These are phyloP conservation scores for Lasiosphaeria hispida DNA, from an alignment of 495 filamentous ascomycete species.

Conservation along the genomic window DNA sequence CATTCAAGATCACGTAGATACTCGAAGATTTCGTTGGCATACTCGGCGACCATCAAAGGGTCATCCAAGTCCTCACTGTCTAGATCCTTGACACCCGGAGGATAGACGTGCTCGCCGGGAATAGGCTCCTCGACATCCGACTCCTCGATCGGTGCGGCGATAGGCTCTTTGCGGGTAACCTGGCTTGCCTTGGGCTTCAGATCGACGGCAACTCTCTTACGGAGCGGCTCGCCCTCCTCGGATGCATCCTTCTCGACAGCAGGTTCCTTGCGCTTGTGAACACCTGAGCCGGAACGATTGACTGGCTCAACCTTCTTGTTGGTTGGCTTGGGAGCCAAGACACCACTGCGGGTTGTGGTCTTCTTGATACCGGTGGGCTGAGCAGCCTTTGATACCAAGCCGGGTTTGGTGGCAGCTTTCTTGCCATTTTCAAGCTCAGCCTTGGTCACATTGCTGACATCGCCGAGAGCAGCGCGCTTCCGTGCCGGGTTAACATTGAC, in stretches of 20 bases:
- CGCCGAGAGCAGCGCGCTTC: slow-evolving; percentile 77
- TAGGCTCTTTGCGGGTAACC: slow-evolving; percentile 38
- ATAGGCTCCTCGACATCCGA: slow-evolving; percentile 1
- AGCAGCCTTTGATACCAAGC: slow-evolving; percentile 74
- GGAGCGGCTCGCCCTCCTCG: slow-evolving; percentile 54
- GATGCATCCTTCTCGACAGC: slow-evolving; percentile 58
- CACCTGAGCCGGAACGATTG: slow-evolving; percentile 65
- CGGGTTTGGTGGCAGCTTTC: slow-evolving; percentile 63
- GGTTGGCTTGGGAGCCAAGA: slow-evolving; percentile 60
- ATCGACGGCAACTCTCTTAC: slow-evolving; percentile 44
- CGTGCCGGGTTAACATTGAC: slow-evolving; percentile 50
- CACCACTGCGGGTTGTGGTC: slow-evolving; percentile 56
- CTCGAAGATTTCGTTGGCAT: slow-evolving; percentile 96
- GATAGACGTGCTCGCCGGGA: slow-evolving; percentile 36
- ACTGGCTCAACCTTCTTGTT: slow-evolving; percentile 55
- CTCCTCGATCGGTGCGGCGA: slow-evolving; percentile 7
- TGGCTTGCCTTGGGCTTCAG: slow-evolving; percentile 24
- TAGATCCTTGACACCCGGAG: slow-evolving; percentile 60
- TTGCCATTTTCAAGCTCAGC: slow-evolving; percentile 65
- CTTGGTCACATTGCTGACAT: slow-evolving; percentile 94
- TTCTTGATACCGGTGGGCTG: slow-evolving; percentile 78
- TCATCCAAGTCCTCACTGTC: slow-evolving; percentile 88
- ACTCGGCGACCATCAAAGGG: slow-evolving; percentile 96
- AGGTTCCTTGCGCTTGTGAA: slow-evolving; percentile 61
- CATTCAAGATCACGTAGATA: slow-evolving; percentile 87